These are phyloP conservation scores for Saccharum officinarum DNA, from an alignment of 176 grass and related monocot genomes.

Conservation along the genomic window DNA sequence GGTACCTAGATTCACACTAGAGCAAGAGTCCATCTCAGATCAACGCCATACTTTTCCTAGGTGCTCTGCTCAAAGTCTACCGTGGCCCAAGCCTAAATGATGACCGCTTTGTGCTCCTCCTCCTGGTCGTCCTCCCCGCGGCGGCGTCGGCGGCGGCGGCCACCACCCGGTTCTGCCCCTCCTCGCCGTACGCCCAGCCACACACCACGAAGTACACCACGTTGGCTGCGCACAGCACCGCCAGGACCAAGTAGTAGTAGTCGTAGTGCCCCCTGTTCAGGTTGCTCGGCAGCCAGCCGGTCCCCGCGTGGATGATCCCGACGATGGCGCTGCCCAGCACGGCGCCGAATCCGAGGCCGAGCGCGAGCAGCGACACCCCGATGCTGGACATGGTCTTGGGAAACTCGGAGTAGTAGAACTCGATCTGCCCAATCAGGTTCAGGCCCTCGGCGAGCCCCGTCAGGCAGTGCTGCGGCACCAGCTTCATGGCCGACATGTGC, in stretches of 20 bases:
- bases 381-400: slow-evolving; percentile 78
- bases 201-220: slow-evolving; percentile 54
- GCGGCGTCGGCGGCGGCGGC: slow-evolving; percentile 16
- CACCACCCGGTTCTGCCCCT: slow-evolving; percentile 38
- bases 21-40: not conserved
- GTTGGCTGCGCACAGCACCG: slow-evolving; percentile 38
- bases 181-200: slow-evolving; percentile 58
- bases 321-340: slow-evolving; percentile 42
- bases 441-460: slow-evolving; percentile 63
- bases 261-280: slow-evolving; percentile 66
- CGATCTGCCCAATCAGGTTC: slow-evolving; percentile 62
- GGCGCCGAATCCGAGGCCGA: slow-evolving; percentile 43
- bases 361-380: slow-evolving; percentile 56
- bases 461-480: slow-evolving; percentile 62
- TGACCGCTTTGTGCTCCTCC: not conserved
- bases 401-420: slow-evolving; percentile 86
- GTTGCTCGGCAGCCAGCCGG: slow-evolving; percentile 55
- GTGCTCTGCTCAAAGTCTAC: not conserved
- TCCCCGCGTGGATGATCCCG: slow-evolving; percentile 24
- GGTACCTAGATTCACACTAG: not conserved
- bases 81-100: not conserved
- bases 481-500: slow-evolving; percentile 68
- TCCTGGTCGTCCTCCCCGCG: not conserved
- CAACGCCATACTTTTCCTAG: not conserved
- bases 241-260: slow-evolving; percentile 61